Conservation (phyloP, 2,329 filamentous ascomycete species). For the Pyrenophora teres region DNA sequence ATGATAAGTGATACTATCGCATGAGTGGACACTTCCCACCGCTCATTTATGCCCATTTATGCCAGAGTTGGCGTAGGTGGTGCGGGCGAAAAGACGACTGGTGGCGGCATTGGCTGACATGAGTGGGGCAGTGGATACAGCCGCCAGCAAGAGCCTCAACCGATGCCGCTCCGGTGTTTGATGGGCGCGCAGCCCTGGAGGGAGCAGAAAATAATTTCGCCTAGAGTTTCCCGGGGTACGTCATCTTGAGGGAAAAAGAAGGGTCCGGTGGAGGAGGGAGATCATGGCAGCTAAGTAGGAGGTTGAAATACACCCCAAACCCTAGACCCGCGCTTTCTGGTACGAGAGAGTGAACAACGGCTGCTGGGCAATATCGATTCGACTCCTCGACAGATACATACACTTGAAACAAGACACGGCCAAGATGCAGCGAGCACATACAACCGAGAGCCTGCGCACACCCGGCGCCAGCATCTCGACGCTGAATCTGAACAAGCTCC, state of each 20-base stretch:
- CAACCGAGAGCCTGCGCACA: conserved; percentile 17
- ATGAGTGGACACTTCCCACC: conserved; percentile 26
- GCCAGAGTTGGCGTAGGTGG: conserved; percentile 2
- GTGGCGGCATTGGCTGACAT: conserved; percentile 26
- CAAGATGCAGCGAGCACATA: conserved; percentile 9
- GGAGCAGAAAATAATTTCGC: conserved; percentile 31
- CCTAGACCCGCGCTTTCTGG: not conserved
- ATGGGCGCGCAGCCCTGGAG: not conserved
- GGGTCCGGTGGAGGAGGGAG: conserved; percentile 15
- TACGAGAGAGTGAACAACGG: not conserved
- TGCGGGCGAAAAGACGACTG: conserved; percentile 23
- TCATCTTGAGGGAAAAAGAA: conserved; percentile 23
- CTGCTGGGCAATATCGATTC: conserved; percentile 13
- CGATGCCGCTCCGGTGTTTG: conserved; percentile 13
- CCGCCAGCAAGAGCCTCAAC: conserved; percentile 31
- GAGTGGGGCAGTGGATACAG: conserved; percentile 26
- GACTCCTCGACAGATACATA: not conserved
- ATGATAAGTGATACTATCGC: conserved; percentile 2
- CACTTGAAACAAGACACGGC: not conserved
- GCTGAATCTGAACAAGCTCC: conserved; percentile 30
- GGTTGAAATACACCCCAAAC: conserved; percentile 8
- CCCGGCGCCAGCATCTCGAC: conserved; percentile 24
- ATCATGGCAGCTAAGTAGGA: not conserved
- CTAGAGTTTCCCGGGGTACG: conserved; percentile 32
- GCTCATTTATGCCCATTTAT: conserved; percentile 21